Evolutionary conservation across 352 stramenopile genomes (phyloP).

Genomic region (Globisporangium mamillatum): DNA sequence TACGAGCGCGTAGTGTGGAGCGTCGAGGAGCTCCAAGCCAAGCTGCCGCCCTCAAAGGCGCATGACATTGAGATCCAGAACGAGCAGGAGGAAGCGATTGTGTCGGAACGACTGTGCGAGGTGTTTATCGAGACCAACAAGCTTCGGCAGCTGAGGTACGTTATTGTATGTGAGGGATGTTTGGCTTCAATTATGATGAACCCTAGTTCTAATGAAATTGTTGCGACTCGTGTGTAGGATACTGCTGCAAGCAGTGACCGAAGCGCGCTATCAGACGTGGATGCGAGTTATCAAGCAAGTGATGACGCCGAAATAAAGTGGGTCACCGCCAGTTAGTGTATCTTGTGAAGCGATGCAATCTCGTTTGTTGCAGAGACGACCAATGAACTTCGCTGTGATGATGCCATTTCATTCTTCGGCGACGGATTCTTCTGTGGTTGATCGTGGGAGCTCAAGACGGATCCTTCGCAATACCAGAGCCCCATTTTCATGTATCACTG

Average conservation of each 20-base stretch:
- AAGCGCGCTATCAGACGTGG: slow-evolving; percentile 54
- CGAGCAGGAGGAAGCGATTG: slow-evolving; percentile 22
- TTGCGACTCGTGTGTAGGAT: slow-evolving; percentile 22
- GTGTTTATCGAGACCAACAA: slow-evolving; percentile 47
- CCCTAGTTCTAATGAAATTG: not conserved
- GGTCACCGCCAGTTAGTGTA: not conserved
- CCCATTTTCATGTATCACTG: not conserved
- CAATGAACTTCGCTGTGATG: too few relatives aligned
- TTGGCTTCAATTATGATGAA: not conserved
- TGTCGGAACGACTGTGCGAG: slow-evolving; percentile 32
- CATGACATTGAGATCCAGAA: slow-evolving; percentile 24
- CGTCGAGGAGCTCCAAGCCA: slow-evolving; percentile 60
- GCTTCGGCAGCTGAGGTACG: slow-evolving; percentile 38
- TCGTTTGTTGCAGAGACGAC: too few relatives aligned
- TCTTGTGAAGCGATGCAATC: not conserved
- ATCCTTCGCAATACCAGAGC: not conserved
- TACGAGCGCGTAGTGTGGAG: slow-evolving; percentile 68
- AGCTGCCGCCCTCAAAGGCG: slow-evolving; percentile 34
- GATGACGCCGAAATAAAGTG: slow-evolving; percentile 17
- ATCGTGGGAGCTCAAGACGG: not conserved
- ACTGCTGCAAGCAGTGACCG: slow-evolving; percentile 52
- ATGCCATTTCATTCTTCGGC: not conserved
- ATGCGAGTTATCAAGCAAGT: slow-evolving; percentile 34
- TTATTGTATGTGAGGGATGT: not conserved
- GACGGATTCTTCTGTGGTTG: not conserved